Percentiles rank a stretch among this genome's conserved stretches.
These are phyloP conservation scores for Cercospora zeae-maydis DNA, from an alignment of 2,329 filamentous ascomycete genomes.

Conservation along the genomic window DNA sequence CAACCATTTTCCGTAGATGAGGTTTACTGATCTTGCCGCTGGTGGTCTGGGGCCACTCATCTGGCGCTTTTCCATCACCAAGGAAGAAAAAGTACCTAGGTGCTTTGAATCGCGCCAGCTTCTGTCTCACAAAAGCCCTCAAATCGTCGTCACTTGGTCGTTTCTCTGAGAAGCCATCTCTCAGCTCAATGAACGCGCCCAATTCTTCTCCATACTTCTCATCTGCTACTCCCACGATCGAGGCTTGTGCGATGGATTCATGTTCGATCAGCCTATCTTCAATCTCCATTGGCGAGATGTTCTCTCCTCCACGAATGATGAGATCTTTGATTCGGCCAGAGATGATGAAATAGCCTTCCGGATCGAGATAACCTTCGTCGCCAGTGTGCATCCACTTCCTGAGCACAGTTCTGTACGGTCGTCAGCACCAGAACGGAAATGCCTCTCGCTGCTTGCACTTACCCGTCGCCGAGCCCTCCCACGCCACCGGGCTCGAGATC, in stretches of 20 bases:
- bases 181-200: conserved; percentile 36
- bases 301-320: conserved; percentile 58
- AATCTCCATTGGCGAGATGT: conserved; percentile 48
- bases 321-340: conserved; percentile 35
- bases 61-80: conserved; percentile 23
- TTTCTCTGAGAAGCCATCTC: conserved; percentile 16
- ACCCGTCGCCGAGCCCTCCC: conserved; percentile 25
- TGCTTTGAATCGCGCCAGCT: conserved; percentile 29
- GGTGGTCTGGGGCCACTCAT: conserved; percentile 29
- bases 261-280: conserved; percentile 30
- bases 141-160: conserved; percentile 26
- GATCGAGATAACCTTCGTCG: conserved; percentile 51
- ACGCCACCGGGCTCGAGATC: conserved; percentile 28
- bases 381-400: conserved; percentile 65
- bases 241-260: conserved; percentile 26
- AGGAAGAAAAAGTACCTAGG: conserved; percentile 31
- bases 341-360: conserved; percentile 41
- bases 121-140: conserved; percentile 23
- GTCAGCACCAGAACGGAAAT: not conserved
- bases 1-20: conserved; percentile 25
- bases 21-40: conserved; percentile 31
- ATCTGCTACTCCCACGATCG: conserved; percentile 29
- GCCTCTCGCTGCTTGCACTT: not conserved
- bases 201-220: conserved; percentile 32
- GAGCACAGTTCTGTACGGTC: conserved; percentile 7